phyloP scores from a whole-genome alignment of 176 grass and related monocot genomes.

The Musa troglodytarum region DNA sequence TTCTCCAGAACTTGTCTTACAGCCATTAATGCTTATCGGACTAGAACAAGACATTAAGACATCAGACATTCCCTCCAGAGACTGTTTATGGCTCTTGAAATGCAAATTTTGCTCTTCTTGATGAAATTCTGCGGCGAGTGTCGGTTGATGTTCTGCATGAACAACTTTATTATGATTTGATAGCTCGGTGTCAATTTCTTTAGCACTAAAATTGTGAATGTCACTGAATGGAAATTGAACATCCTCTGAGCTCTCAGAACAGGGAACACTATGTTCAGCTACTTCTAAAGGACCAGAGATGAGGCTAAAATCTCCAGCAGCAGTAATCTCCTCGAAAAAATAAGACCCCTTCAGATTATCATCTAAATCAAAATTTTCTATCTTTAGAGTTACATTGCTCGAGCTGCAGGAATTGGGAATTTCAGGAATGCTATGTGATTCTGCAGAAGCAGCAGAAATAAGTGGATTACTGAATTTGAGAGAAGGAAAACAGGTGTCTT shows the following conservation, averaged over 20 bases:
- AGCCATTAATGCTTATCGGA: slow-evolving; percentile 46
- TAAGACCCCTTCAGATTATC: slow-evolving; percentile 16
- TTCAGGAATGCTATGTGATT: slow-evolving; percentile 12
- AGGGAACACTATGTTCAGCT: slow-evolving; percentile 19
- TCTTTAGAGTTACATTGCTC: slow-evolving; percentile 2
- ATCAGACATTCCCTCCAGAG: slow-evolving; percentile 26
- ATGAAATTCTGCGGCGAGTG: slow-evolving; percentile 26
- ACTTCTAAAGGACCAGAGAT: slow-evolving; percentile 20
- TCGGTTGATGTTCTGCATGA: slow-evolving; percentile 22
- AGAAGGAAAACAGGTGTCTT: background rate
- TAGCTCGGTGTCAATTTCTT: slow-evolving; percentile 22
- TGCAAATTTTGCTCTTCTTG: slow-evolving; percentile 27
- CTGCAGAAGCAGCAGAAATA: slow-evolving; percentile 10
- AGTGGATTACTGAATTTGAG: slow-evolving; percentile 2
- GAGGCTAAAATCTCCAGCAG: slow-evolving; percentile 4
- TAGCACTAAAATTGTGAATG: slow-evolving; percentile 36
- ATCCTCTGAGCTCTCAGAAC: slow-evolving; percentile 46
- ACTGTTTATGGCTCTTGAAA: slow-evolving; percentile 3
- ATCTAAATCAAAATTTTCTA: slow-evolving; percentile 16
- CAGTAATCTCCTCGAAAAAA: slow-evolving; percentile 24
- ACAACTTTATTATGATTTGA: slow-evolving; percentile 18
- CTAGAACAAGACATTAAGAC: slow-evolving; percentile 29
- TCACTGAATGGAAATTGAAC: slow-evolving; percentile 70
- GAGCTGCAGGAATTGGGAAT: slow-evolving; percentile 25
- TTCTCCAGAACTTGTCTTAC: slow-evolving; percentile 24